These are phyloP conservation scores for Rhynchosporium graminicola DNA, from an alignment of 2,329 filamentous ascomycete species.

Conservation along the genomic window DNA sequence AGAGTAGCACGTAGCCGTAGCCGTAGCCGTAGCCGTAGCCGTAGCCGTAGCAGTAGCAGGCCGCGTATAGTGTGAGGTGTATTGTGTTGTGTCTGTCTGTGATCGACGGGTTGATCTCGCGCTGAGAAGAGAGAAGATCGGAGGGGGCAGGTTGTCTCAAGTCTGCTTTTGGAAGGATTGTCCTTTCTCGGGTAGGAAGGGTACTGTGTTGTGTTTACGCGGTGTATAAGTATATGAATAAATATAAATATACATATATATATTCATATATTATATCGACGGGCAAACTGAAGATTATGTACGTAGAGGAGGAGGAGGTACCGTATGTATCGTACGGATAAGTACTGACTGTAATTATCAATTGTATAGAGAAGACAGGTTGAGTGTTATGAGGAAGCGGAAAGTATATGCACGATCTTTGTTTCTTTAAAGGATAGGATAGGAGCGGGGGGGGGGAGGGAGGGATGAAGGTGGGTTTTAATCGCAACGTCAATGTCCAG, in stretches of 20 bases:
- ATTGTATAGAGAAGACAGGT: constrained; percentile 20
- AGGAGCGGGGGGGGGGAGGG: constrained; percentile 17
- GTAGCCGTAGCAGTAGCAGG: too few relatives aligned
- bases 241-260: too few relatives aligned
- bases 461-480: constrained; percentile 4
- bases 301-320: too few relatives aligned
- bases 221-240: too few relatives aligned
- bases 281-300: constrained; percentile 6
- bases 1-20: background rate
- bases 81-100: background rate
- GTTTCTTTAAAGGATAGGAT: constrained; percentile 22
- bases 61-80: constrained; percentile 18
- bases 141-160: constrained; percentile 23
- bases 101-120: constrained; percentile 15
- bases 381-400: constrained; percentile 24
- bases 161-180: constrained; percentile 17
- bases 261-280: background rate
- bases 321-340: too few relatives aligned
- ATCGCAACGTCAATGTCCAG: constrained; percentile 11
- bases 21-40: too few relatives aligned
- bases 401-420: constrained; percentile 34
- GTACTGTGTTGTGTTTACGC: too few relatives aligned
- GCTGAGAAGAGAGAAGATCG: constrained; percentile 26
- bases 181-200: constrained; percentile 4
- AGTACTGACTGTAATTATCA: too few relatives aligned